These are phyloP conservation scores for Cercospora janseana DNA, from an alignment of 2,329 filamentous ascomycete species.

Conservation along the genomic window DNA sequence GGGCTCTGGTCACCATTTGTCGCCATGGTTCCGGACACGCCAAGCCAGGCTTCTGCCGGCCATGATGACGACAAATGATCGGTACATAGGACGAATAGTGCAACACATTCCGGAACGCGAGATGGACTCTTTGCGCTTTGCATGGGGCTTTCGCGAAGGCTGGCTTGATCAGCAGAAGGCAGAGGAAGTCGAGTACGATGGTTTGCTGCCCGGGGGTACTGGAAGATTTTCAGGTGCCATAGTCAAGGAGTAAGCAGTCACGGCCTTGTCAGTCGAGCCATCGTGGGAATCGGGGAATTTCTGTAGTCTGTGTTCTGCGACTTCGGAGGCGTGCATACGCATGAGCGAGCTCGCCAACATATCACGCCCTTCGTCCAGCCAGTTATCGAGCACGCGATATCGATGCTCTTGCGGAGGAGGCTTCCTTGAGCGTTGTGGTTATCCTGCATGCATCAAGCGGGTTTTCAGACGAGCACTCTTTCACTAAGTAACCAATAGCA, in stretches of 20 bases:
- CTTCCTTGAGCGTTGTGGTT: too few relatives aligned
- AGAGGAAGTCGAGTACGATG: conserved; percentile 44
- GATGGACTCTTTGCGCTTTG: conserved; percentile 32
- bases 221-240: conserved; percentile 42
- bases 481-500: too few relatives aligned
- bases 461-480: too few relatives aligned
- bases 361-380: too few relatives aligned
- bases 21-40: conserved; percentile 36
- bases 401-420: too few relatives aligned
- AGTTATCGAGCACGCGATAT: too few relatives aligned
- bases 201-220: conserved; percentile 41
- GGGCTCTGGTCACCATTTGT: conserved; percentile 20
- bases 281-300: too few relatives aligned
- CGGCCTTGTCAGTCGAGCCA: not conserved
- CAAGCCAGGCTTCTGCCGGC: conserved; percentile 33
- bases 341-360: too few relatives aligned
- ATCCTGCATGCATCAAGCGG: too few relatives aligned
- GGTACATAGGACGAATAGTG: conserved; percentile 42
- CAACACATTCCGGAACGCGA: conserved; percentile 40
- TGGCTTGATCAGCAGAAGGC: conserved; percentile 35
- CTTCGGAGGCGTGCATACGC: too few relatives aligned
- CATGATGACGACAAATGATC: conserved; percentile 42
- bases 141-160: conserved; percentile 37
- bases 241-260: conserved; percentile 9
- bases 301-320: too few relatives aligned